Base-by-base conservation (phyloP, 352 stramenopile genomes). In the Globisporangium paddicum region DNA sequence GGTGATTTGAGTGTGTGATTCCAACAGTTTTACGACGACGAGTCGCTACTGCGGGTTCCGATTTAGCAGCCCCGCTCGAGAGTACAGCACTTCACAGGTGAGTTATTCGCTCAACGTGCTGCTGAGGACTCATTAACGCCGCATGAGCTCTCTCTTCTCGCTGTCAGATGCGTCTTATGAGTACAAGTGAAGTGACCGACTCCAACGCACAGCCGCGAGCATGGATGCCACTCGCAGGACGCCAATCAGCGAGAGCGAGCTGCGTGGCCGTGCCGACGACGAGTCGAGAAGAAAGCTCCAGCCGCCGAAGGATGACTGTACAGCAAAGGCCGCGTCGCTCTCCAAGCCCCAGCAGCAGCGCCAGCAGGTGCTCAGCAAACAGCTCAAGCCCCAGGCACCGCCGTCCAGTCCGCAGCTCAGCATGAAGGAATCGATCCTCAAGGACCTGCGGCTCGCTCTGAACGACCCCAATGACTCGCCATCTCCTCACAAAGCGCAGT, bases 361-460 rank as follows among this genome's bases (percentile, higher is more conserved):
- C 23, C 49, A 9, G 9, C 7, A 56, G 10, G 26, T 56, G 14
- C 6, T 42, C 30, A 47, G 11, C 38, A 26, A 38, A 50, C 19
- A 55, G 34, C 32, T 48, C 19, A 35, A 40, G 23, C 26, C 19
- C 1, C 26, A 11, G 10, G 5, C 28, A n/a, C n/a, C n/a, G 23
- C 14, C 32, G 2, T 38, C 55, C 9, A 18, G n/a, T 21, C 26
- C 19, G 14, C 38, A 40, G 40, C 49, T 18, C 37, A 47, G 10
- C 25, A 54, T 64, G 58, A 59, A 64, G 30, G 47, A 44, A 32
- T 56, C 49, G 21, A 38, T 58, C 40, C 23, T 56, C 9, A 52
- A 49, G 23, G 47, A 58, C 14, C 16, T 51, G 10, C 41, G 34
- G 7, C 25, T 61, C 10, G 30, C 32, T 13, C 28, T 52, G 30